A percentile compares a stretch with the other conserved stretches of the same genome.
phyloP scores from a whole-genome alignment of 176 grass and related monocot genomes.

The Eragrostis curvula region DNA sequence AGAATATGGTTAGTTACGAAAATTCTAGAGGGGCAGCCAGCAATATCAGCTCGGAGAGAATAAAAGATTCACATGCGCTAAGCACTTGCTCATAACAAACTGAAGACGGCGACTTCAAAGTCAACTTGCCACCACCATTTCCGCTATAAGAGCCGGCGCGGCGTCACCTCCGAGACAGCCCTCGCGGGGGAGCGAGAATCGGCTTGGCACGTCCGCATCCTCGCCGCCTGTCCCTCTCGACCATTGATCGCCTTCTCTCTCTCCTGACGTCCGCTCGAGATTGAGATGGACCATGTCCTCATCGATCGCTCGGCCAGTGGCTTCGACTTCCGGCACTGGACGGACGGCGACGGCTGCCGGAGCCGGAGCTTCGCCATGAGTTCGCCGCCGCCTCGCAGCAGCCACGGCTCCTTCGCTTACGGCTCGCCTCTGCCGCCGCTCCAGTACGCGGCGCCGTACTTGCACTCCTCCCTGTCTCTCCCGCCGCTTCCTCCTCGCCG shows the following conservation, averaged over 20 bases:
- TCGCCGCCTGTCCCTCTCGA: not conserved
- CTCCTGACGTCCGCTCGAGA: not conserved
- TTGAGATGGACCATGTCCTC: constrained; percentile 43
- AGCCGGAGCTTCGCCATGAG: constrained; percentile 3
- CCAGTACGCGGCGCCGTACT: not conserved
- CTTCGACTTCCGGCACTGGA: constrained; percentile 11
- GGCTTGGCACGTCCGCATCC: constrained; percentile 2
- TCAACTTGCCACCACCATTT: not conserved
- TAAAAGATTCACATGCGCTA: constrained; percentile 26
- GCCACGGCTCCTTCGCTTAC: constrained; percentile 10
- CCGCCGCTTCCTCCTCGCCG: constrained; percentile 34
- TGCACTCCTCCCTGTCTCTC: constrained; percentile 33
- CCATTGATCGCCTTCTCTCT: too few relatives aligned
- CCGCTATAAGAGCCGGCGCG: constrained; percentile 16
- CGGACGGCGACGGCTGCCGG: not conserved
- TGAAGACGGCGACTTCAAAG: constrained; percentile 4
- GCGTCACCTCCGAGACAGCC: constrained; percentile 18
- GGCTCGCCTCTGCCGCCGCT: not conserved
- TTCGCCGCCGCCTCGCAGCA: not conserved
- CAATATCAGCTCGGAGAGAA: not conserved
- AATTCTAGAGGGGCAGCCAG: not conserved
- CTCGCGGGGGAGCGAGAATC: constrained; percentile 5
- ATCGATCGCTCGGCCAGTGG: constrained; percentile 27
- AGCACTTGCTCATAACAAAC: constrained; percentile 20
- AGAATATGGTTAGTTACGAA: not conserved